phyloP scores from a whole-genome alignment of 2,329 filamentous ascomycete genomes.

The Ophiostoma sp. region DNA sequence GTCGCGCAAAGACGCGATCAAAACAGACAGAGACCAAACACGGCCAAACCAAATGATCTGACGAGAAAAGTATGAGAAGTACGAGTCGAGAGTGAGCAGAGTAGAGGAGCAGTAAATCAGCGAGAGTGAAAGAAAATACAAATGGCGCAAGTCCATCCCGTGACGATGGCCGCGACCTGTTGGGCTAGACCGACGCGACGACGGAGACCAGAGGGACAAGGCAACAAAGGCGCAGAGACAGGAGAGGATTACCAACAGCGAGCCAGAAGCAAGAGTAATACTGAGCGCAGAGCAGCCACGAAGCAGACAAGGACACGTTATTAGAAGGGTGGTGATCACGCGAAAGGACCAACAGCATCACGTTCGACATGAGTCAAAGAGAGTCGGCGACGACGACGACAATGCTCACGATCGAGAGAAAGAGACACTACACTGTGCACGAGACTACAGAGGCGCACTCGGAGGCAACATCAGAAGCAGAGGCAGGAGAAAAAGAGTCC shows the following conservation, averaged over 20 bases:
- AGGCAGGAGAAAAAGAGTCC: not conserved
- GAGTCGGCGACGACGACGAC: not conserved
- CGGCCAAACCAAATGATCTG: not conserved
- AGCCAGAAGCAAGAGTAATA: not conserved
- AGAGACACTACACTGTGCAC: not conserved
- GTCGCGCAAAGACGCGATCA: slow-evolving; percentile 12
- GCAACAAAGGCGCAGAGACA: not conserved
- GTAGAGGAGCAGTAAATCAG: not conserved
- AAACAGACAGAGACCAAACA: not conserved
- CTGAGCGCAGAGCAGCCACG: not conserved
- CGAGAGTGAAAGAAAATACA: not conserved
- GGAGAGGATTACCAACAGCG: not conserved
- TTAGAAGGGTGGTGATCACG: not conserved
- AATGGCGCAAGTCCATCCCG: no score
- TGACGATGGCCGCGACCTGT: no score
- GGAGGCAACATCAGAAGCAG: not conserved
- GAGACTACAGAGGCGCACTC: not conserved
- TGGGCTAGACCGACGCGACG: no score
- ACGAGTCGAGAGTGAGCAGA: not conserved
- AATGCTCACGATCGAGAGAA: not conserved
- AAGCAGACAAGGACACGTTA: not conserved
- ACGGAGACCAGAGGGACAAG: no score
- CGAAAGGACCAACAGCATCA: no score
- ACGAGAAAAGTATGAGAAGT: not conserved
- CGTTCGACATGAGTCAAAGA: not conserved